Evolutionary conservation across 208 protist genomes (phyloP).

Genomic region (Naegleria gruberi): DNA sequence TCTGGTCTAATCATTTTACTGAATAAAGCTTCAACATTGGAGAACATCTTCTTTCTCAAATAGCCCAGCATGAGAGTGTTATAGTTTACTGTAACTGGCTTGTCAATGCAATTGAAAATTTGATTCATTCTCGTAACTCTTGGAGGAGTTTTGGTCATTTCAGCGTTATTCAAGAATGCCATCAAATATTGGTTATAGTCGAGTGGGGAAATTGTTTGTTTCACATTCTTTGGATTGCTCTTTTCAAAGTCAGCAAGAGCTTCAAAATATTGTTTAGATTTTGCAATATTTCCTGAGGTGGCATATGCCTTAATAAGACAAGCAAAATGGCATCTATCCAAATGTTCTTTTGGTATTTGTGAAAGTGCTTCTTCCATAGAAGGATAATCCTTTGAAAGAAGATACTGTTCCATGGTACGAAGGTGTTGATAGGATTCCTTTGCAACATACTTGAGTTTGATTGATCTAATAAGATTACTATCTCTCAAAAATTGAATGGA

Average conservation of each 20-base stretch:
- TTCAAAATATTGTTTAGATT: neutral
- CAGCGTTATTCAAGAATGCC: neutral
- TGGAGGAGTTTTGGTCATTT: neutral
- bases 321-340: neutral
- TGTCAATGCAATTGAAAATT: neutral
- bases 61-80: neutral
- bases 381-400: neutral
- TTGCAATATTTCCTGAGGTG: neutral
- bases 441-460: neutral
- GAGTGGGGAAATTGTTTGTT: too few species aligned
- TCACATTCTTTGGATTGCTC: too few species aligned
- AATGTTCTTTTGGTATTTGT: neutral
- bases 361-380: neutral
- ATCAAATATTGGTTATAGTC: neutral
- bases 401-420: neutral
- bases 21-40: neutral
- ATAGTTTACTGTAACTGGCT: neutral
- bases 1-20: neutral
- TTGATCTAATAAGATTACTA: neutral
- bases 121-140: neutral
- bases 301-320: neutral
- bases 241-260: neutral
- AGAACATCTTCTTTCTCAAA: neutral
- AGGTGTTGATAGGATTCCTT: neutral
- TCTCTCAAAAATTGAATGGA: neutral